A percentile compares a stretch with the other conserved stretches of the same genome.
These are phyloP conservation scores for Raddia guianensis DNA, from an alignment of 176 grass and related monocot species.

Conservation along the genomic window DNA sequence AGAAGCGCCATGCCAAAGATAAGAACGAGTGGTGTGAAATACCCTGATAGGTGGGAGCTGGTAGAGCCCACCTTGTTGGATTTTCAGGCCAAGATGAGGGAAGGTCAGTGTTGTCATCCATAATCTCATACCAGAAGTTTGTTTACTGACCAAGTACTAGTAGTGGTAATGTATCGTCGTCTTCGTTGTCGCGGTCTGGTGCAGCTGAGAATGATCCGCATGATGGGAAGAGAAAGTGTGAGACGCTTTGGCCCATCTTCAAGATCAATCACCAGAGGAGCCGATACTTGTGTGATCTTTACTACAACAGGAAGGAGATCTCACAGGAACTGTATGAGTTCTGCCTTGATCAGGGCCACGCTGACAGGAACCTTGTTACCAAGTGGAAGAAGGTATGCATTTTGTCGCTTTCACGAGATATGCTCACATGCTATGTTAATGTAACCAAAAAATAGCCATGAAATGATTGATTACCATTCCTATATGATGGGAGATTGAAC, in stretches of 20 bases:
- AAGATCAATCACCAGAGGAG: slow-evolving; percentile 50
- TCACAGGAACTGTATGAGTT: slow-evolving; percentile 44
- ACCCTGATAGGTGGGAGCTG: slow-evolving; percentile 28
- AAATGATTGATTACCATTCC: background rate
- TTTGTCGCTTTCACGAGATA: background rate
- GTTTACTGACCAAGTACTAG: background rate
- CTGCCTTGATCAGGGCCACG: slow-evolving; percentile 46
- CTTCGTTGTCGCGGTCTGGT: background rate
- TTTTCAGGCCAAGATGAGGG: slow-evolving; percentile 47
- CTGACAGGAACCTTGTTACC: slow-evolving; percentile 46
- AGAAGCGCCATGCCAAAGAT: slow-evolving; percentile 51
- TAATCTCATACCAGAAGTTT: background rate
- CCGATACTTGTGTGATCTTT: slow-evolving; percentile 52
- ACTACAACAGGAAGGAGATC: slow-evolving; percentile 49
- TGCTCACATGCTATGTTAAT: background rate
- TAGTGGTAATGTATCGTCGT: background rate
- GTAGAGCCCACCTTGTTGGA: background rate
- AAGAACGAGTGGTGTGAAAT: slow-evolving; percentile 41
- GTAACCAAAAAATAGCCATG: background rate
- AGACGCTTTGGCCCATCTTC: slow-evolving; percentile 55
- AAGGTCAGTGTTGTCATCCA: slow-evolving; percentile 22
- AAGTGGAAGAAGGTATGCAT: slow-evolving; percentile 57
- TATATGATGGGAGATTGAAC: background rate
- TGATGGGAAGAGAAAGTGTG: slow-evolving; percentile 51
- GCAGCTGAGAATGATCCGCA: slow-evolving; percentile 54